A percentile compares a stretch with the other conserved stretches of the same genome.
These are phyloP conservation scores for Aspergillus brunneoviolaceus DNA, from an alignment of 2,329 filamentous ascomycete genomes.

Conservation along the genomic window DNA sequence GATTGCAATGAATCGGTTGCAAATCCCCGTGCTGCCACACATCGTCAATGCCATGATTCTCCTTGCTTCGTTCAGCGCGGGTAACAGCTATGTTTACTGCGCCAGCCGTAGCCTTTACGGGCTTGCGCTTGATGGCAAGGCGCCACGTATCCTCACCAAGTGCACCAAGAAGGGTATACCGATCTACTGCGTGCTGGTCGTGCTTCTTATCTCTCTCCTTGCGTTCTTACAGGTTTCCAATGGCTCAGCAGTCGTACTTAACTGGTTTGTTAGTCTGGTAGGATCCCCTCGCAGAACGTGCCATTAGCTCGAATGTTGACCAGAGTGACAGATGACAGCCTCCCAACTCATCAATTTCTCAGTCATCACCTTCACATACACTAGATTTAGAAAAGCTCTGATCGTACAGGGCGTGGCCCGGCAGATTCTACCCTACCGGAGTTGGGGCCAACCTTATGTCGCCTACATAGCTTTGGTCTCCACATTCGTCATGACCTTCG, in stretches of 20 bases:
- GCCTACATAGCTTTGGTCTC: slow-evolving; percentile 66
- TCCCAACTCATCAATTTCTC: slow-evolving; percentile 73
- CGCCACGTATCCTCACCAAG: slow-evolving; percentile 63
- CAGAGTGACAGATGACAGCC: slow-evolving; percentile 57
- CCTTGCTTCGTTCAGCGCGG: slow-evolving; percentile 66
- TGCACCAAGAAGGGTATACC: slow-evolving; percentile 69
- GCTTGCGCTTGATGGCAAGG: slow-evolving; percentile 67
- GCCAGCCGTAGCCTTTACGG: slow-evolving; percentile 68
- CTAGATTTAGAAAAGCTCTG: slow-evolving; percentile 70
- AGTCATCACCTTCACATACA: slow-evolving; percentile 68
- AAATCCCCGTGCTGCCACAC: slow-evolving; percentile 63
- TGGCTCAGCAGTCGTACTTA: slow-evolving; percentile 64
- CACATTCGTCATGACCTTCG: slow-evolving; percentile 69
- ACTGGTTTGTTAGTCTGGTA: slow-evolving; percentile 68
- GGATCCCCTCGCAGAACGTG: slow-evolving; percentile 10
- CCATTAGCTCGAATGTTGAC: not conserved
- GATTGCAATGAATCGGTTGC: slow-evolving; percentile 65
- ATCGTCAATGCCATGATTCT: slow-evolving; percentile 73
- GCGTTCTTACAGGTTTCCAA: slow-evolving; percentile 72
- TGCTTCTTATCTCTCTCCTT: slow-evolving; percentile 67
- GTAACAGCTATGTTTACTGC: slow-evolving; percentile 68
- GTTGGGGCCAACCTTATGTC: slow-evolving; percentile 67
- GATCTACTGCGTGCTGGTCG: slow-evolving; percentile 67
- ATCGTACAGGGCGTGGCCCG: slow-evolving; percentile 68
- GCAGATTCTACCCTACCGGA: slow-evolving; percentile 67